phyloP scores from a whole-genome alignment of 1,139 yeast species.

The Torulaspora pretoriensis region DNA sequence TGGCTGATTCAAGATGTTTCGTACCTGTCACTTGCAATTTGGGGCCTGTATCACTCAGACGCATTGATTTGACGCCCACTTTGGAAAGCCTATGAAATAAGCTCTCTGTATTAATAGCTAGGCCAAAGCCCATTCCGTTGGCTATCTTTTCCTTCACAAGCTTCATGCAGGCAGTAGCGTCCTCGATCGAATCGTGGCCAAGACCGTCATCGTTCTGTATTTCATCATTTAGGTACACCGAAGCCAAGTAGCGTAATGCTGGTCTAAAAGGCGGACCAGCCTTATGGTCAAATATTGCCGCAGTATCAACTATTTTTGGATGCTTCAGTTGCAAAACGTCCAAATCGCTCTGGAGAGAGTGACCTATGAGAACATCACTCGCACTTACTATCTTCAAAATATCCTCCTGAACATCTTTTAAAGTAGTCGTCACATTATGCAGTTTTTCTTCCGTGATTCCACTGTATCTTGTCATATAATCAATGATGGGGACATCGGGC shows the following conservation, averaged over 20 bases:
- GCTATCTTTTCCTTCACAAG: slow-evolving; percentile 63
- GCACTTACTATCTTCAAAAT: slow-evolving; percentile 46
- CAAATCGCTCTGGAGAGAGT: slow-evolving; percentile 67
- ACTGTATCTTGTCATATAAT: slow-evolving; percentile 77
- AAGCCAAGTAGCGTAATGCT: slow-evolving; percentile 64
- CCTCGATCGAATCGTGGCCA: slow-evolving; percentile 88
- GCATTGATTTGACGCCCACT: slow-evolving; percentile 40
- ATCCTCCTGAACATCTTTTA: slow-evolving; percentile 61
- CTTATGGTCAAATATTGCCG: slow-evolving; percentile 63
- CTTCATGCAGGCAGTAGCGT: slow-evolving; percentile 76
- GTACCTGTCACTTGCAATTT: slow-evolving; percentile 13
- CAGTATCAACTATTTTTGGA: slow-evolving; percentile 63
- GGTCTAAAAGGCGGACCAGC: slow-evolving; percentile 80
- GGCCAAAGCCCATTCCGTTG: slow-evolving; percentile 66
- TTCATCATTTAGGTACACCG: slow-evolving; percentile 47
- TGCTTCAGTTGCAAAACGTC: slow-evolving; percentile 57
- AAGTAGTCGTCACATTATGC: slow-evolving; percentile 56
- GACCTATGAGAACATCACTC: slow-evolving; percentile 63
- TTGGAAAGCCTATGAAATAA: slow-evolving; percentile 38
- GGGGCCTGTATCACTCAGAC: slow-evolving; percentile 36
- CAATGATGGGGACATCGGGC: slow-evolving; percentile 68
- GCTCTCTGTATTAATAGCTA: slow-evolving; percentile 43
- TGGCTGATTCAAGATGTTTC: slow-evolving; percentile 33
- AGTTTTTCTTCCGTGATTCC: slow-evolving; percentile 78
- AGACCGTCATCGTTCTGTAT: slow-evolving; percentile 59